phyloP scores from a whole-genome alignment of 2,329 filamentous ascomycete genomes.

The Neonectria ditissima region DNA sequence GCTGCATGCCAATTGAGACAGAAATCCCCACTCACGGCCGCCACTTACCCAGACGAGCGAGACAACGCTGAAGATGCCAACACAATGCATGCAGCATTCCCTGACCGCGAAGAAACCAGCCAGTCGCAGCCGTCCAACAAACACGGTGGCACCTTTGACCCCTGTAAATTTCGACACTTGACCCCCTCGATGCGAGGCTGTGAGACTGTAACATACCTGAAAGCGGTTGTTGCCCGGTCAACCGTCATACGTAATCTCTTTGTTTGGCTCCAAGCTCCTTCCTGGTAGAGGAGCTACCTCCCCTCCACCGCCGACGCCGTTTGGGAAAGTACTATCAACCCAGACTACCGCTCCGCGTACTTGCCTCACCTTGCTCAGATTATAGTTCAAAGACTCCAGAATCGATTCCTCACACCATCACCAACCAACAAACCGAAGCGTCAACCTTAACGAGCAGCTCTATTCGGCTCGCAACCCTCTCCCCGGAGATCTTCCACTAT shows the following conservation, averaged over 20 bases:
- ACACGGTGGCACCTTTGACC: slow-evolving; percentile 12
- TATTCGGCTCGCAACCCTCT: not conserved
- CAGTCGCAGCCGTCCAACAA: slow-evolving; percentile 20
- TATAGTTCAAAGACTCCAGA: not conserved
- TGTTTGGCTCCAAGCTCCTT: slow-evolving; percentile 31
- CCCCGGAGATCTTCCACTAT: not conserved
- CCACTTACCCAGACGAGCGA: not conserved
- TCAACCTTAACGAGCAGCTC: not conserved
- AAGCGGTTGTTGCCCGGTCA: slow-evolving; percentile 25
- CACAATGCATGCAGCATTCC: slow-evolving; percentile 7
- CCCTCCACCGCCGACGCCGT: slow-evolving; percentile 1
- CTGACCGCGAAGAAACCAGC: not conserved
- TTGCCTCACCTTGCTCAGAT: not conserved
- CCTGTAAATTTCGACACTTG: not conserved
- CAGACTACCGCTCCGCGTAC: not conserved
- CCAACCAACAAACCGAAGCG: slow-evolving; percentile 2
- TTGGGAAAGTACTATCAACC: slow-evolving; percentile 7
- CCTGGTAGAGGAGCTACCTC: slow-evolving; percentile 15
- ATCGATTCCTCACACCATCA: slow-evolving; percentile 9
- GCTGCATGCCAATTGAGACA: slow-evolving; percentile 2
- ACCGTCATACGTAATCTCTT: slow-evolving; percentile 24
- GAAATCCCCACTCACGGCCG: slow-evolving; percentile 4
- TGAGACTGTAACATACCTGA: slow-evolving; percentile 5
- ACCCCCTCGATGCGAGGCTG: slow-evolving; percentile 6
- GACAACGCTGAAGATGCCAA: slow-evolving; percentile 8